A percentile compares a stretch with the other conserved stretches of the same genome.
Conservation (phyloP, 768 basidiomycete species). For the Leccinum olivaceopallidum region DNA sequence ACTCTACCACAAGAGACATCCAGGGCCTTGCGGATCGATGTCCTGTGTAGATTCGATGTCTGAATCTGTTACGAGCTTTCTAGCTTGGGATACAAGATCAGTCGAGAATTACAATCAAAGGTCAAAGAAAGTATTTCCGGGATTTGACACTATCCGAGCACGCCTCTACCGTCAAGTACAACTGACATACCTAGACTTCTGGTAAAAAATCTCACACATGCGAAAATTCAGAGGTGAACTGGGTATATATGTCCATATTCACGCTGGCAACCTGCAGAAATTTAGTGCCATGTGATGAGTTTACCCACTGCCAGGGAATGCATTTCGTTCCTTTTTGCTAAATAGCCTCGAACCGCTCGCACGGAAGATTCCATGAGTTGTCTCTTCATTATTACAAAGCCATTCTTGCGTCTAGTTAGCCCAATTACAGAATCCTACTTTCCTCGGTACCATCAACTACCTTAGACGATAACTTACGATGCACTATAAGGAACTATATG, state of each 20-base stretch:
- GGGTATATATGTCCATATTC: not conserved
- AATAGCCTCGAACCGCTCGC: not conserved
- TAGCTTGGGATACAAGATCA: conserved; percentile 4
- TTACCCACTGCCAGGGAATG: not conserved
- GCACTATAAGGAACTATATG: conserved; percentile 56
- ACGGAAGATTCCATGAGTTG: not conserved
- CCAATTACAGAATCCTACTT: not conserved
- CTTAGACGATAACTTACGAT: not conserved
- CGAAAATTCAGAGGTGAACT: conserved; percentile 41
- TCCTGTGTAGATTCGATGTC: not conserved
- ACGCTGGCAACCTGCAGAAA: conserved; percentile 1
- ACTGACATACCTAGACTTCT: conserved; percentile 24
- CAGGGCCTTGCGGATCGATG: too few relatives aligned
- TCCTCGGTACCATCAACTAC: not conserved
- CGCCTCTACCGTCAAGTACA: conserved; percentile 57
- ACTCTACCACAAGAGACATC: not conserved
- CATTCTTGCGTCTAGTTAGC: not conserved
- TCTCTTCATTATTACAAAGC: not conserved
- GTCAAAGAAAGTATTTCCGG: not conserved
- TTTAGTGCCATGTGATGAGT: not conserved
- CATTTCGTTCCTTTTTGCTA: not conserved
- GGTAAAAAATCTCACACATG: conserved; percentile 44
- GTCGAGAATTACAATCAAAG: conserved; percentile 2
- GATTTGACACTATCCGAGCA: conserved; percentile 18
- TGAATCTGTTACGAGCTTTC: conserved; percentile 2